Evolutionary conservation across 2,329 filamentous ascomycete genomes (phyloP).

Genomic region (Aspergillus sclerotialis): DNA sequence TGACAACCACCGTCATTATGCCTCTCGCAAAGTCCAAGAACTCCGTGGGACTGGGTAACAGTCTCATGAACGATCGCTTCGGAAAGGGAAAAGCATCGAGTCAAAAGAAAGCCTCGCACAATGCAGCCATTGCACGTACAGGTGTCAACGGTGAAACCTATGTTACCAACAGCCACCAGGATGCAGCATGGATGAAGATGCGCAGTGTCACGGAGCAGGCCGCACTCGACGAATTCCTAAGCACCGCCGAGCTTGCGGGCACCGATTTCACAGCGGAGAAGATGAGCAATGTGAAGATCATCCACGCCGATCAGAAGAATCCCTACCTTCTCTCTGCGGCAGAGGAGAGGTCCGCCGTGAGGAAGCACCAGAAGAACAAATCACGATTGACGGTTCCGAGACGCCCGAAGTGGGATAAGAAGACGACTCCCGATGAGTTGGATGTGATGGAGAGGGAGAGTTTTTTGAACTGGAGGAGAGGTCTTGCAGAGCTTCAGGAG

Average conservation of each 20-base stretch:
- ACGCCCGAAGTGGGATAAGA: slow-evolving; percentile 79
- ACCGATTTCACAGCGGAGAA: slow-evolving; percentile 99
- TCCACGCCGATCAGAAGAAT: slow-evolving; percentile 93
- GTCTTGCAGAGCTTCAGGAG: slow-evolving; percentile 86
- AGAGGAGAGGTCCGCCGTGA: slow-evolving; percentile 70
- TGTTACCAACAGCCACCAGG: slow-evolving; percentile 81
- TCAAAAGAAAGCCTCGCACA: slow-evolving; percentile 63
- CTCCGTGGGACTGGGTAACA: slow-evolving; percentile 87
- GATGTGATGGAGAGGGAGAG: slow-evolving; percentile 72
- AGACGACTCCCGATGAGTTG: slow-evolving; percentile 75
- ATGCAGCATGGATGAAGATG: slow-evolving; percentile 98
- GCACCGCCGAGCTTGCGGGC: slow-evolving; percentile 91
- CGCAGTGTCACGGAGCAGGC: slow-evolving; percentile 96
- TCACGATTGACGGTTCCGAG: slow-evolving; percentile 78
- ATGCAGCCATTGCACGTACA: slow-evolving; percentile 60
- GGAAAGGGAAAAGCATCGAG: slow-evolving; percentile 83
- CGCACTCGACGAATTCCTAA: slow-evolving; percentile 91
- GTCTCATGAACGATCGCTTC: slow-evolving; percentile 98
- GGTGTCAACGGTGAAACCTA: slow-evolving; percentile 79
- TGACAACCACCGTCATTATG: slow-evolving; percentile 44
- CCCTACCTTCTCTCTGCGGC: slow-evolving; percentile 80
- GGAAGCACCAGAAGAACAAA: slow-evolving; percentile 77
- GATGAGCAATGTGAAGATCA: slow-evolving; percentile 98
- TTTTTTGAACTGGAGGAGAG: slow-evolving; percentile 81
- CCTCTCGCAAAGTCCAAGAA: slow-evolving; percentile 90